Evolutionary conservation across 2,329 filamentous ascomycete species (phyloP).

Genomic region (Colletotrichum coccodes): DNA sequence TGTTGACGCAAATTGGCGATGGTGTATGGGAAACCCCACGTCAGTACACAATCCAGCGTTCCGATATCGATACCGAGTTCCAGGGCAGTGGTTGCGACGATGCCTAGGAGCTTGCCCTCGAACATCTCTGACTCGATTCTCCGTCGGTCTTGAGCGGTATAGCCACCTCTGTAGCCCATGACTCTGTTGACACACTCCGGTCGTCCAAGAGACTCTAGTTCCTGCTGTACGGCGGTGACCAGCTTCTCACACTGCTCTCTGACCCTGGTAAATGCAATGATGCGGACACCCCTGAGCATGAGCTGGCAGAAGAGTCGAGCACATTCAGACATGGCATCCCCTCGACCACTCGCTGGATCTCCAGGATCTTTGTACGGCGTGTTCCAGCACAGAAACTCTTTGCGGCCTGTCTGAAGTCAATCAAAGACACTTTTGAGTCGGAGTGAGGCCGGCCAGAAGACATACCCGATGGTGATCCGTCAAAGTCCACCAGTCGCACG

Average conservation of each 20-base stretch:
- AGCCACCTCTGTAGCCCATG: slow-evolving; percentile 96
- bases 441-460: neutral
- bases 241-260: slow-evolving; percentile 90
- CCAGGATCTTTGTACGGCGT: slow-evolving; percentile 91
- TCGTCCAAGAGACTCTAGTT: slow-evolving; percentile 78
- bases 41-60: slow-evolving; percentile 91
- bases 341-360: slow-evolving; percentile 87
- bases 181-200: slow-evolving; percentile 81
- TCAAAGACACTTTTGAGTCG: too few relatives aligned
- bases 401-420: slow-evolving; percentile 65
- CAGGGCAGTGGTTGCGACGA: slow-evolving; percentile 91
- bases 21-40: slow-evolving; percentile 93
- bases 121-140: slow-evolving; percentile 97
- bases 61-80: slow-evolving; percentile 97
- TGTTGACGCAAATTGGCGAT: slow-evolving; percentile 96
- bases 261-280: slow-evolving; percentile 92
- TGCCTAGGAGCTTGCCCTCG: slow-evolving; percentile 89
- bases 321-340: slow-evolving; percentile 85
- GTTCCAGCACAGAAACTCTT: slow-evolving; percentile 98
- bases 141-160: slow-evolving; percentile 89
- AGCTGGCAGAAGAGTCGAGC: slow-evolving; percentile 91
- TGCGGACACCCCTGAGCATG: slow-evolving; percentile 85
- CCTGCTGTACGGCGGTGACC: slow-evolving; percentile 80
- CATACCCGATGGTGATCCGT: slow-evolving; percentile 81
- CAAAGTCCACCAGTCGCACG: slow-evolving; percentile 85